Percentiles rank a stretch among this genome's conserved stretches.
phyloP scores from a whole-genome alignment of 2,329 filamentous ascomycete genomes.

The Myriosclerotinia curreyana region DNA sequence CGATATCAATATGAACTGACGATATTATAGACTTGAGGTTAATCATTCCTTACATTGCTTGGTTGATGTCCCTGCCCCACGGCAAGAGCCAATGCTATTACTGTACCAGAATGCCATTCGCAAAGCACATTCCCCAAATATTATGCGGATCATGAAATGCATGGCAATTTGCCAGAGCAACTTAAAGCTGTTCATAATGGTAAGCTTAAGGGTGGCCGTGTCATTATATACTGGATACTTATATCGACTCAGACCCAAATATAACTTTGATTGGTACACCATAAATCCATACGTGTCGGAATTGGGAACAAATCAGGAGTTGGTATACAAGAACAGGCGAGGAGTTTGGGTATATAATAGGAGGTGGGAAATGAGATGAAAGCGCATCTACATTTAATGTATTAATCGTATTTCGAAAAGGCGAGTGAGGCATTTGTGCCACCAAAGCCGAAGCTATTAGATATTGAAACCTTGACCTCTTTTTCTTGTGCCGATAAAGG shows the following conservation, averaged over 20 bases:
- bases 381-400: no score
- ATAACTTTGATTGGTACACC: constrained; percentile 25
- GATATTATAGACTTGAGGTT: constrained; percentile 24
- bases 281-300: constrained; percentile 27
- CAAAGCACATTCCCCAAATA: constrained; percentile 27
- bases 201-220: background rate
- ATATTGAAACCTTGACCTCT: constrained; percentile 70
- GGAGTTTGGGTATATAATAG: constrained; percentile 19
- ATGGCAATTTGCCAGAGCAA: constrained; percentile 18
- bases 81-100: background rate
- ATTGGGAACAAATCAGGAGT: constrained; percentile 23
- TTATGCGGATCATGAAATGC: constrained; percentile 22
- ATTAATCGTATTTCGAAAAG: constrained; percentile 48
- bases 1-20: background rate
- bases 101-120: constrained; percentile 23
- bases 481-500: constrained; percentile 67
- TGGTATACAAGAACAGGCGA: constrained; percentile 29
- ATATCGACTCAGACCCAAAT: constrained; percentile 19
- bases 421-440: constrained; percentile 92
- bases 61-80: background rate
- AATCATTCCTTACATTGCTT: constrained; percentile 32
- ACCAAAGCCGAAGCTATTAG: constrained; percentile 97
- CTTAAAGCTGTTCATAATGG: constrained; percentile 23
- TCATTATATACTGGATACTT: background rate
- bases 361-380: constrained; percentile 11